These are phyloP conservation scores for Eragrostis tef DNA, from an alignment of 202 grass and related monocot species.

Conservation along the genomic window DNA sequence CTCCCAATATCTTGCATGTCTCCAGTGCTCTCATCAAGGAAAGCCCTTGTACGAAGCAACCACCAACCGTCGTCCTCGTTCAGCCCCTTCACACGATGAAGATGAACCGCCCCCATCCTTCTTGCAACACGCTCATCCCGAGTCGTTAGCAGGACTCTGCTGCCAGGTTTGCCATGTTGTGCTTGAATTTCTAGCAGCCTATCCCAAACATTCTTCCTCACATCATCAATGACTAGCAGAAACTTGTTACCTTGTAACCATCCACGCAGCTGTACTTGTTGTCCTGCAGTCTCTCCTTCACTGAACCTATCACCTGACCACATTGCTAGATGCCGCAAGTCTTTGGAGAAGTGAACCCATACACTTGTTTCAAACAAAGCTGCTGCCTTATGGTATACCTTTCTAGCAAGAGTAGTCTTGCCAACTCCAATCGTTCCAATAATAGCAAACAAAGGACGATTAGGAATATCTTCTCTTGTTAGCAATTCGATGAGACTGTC, in stretches of 20 bases:
- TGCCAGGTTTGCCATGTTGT: constrained; percentile 35
- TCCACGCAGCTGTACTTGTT: constrained; percentile 11
- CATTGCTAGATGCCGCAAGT: constrained; percentile 39
- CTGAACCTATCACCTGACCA: constrained; percentile 45
- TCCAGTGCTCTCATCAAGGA: constrained; percentile 39
- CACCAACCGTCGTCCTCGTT: constrained; percentile 53
- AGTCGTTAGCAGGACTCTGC: constrained; percentile 50
- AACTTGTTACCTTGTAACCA: constrained; percentile 45
- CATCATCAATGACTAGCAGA: constrained; percentile 57
- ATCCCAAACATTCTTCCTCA: constrained; percentile 47
- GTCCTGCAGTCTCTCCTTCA: constrained; percentile 16
- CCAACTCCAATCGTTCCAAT: constrained; percentile 57
- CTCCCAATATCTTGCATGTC: constrained; percentile 59
- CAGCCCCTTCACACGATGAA: constrained; percentile 48
- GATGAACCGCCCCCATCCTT: constrained; percentile 37
- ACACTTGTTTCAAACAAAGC: constrained; percentile 29
- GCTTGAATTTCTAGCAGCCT: constrained; percentile 35
- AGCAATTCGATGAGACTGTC: constrained; percentile 41
- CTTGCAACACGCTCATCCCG: constrained; percentile 45
- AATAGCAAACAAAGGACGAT: constrained; percentile 40
- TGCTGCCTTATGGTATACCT: constrained; percentile 45
- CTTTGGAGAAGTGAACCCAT: constrained; percentile 54
- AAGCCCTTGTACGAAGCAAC: constrained; percentile 45
- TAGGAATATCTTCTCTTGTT: not conserved
- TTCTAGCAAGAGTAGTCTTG: constrained; percentile 55